Evolutionary conservation across 768 basidiomycete species (phyloP), one percentile per base, ranked within the genome.

Genomic region (Lanmaoa rubissima): DNA sequence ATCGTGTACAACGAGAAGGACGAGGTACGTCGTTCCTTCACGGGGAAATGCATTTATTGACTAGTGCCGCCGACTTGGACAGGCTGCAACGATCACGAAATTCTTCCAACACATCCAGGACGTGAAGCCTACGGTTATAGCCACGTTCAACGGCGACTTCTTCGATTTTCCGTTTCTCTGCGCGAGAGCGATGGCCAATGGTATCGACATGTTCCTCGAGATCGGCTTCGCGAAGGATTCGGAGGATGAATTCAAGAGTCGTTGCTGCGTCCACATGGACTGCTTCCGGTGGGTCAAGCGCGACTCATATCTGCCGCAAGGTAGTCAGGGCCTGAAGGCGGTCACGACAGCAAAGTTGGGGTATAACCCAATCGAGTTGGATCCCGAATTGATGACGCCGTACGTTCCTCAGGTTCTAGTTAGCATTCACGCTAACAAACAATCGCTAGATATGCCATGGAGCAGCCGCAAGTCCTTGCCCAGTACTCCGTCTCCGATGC

Each of bases 241-340:
- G 0, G 97, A 98, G 71, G 90, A 94, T 46, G 97, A 99, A 72
- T 99, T 86, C 79, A 98, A 98, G 76, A 88, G 88, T 65, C 80
- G 92, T 11, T 84, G 80, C 19, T 98, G 95, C 66, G 92, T 88
- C 21, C 97, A 99, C 69, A 97, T 99, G 97, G 97, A 99, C 67
- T 96, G 94, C 70, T 98, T 98, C 80, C 86, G 96, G 65, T 99
- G 97, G 97, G 97, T 99, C 49, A 98, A 99, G 73, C 88, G 97
- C 41, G 97, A 98, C 75, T 98, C 95, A 9, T 98, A 99, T 70
- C 76, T 99, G 16, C 97, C 97, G 1, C 97, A 98, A 76, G 97
- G 97, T 44, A 94, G 91, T 79, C 97, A 98, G 69, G 97, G 97
- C 67, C 76, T 99, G 70, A 99, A 99, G 71, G 97, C 97, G 0